Evolutionary conservation across 352 stramenopile species (phyloP), one percentile per base, ranked within the genome.

Genomic region (Pythium scleroteichum): DNA sequence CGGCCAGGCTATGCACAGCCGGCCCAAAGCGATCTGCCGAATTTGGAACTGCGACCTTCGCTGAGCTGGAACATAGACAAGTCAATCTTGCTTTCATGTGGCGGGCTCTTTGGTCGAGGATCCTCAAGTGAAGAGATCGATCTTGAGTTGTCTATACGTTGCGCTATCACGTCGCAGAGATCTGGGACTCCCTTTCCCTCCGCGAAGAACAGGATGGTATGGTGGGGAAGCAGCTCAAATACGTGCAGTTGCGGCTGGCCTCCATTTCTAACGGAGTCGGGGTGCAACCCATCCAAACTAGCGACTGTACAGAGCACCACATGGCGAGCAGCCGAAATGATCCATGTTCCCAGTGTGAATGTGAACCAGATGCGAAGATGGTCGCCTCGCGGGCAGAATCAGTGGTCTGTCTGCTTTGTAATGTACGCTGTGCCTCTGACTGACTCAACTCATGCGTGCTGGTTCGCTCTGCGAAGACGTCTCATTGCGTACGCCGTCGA

Each of bases 101-200:
- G n/a, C 22, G 1, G 33, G 8, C 46, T 52, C 23, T 52, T 52
- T 52, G 46, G 46, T 49, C 40, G n/a, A 49, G 16, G 41, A 50
- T 40, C 23, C 52, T 44, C 33, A 32, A 53, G 54, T 62, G 54
- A 62, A 62, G 54, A 62, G 54, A 62, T 62, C 44, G 19, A 7
- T 10, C 20, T 62, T 62, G 14, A 53, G 44, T 62, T 53, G 54
- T 47, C 16, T 20, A 10, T 41, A 53, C 23, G 54, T 62, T 62
- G 54, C 54, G 44, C 54, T 46, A 33, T 13, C 29, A 44, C 22
- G 54, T 53, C 54, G 33, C 54, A 46, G 42, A 26, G n/a, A 17
- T 40, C 4, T 4, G 7, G 20, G 17, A 5, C 29, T 5, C 29
- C 29, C 29, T 35, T 10, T 48, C 41, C 10, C 41, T 26, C 38